These are phyloP conservation scores for Suillus ampliporus DNA, from an alignment of 768 basidiomycete species.

Conservation along the genomic window DNA sequence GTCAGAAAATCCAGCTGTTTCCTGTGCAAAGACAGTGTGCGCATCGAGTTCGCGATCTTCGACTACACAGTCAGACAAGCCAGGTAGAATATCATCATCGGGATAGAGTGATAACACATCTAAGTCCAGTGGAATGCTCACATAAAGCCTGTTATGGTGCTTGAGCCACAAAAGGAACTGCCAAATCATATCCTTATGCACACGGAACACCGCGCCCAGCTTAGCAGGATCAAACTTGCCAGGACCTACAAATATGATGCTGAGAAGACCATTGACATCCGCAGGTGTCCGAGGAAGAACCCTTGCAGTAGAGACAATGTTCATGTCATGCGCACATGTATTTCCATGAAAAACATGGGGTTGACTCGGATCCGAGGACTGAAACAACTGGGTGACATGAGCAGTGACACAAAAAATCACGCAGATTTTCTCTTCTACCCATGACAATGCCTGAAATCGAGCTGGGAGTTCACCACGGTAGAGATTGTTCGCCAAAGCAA, in stretches of 20 bases:
- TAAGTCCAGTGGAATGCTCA: background rate
- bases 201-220: background rate
- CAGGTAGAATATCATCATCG: conserved; percentile 2
- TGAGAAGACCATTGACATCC: conserved; percentile 32
- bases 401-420: conserved; percentile 32
- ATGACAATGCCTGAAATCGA: conserved; percentile 20
- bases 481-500: background rate
- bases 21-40: conserved; percentile 23
- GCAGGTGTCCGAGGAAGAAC: conserved; percentile 32
- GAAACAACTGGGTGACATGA: conserved; percentile 30
- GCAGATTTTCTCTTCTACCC: conserved; percentile 39
- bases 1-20: conserved; percentile 33
- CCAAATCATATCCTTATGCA: conserved; percentile 6
- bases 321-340: conserved; percentile 41
- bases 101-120: conserved; percentile 8
- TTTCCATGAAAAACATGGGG: conserved; percentile 38
- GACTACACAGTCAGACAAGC: conserved; percentile 16
- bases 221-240: conserved; percentile 16
- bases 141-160: conserved; percentile 9
- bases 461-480: background rate
- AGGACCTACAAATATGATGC: conserved; percentile 37
- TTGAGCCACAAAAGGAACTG: conserved; percentile 13
- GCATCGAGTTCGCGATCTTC: conserved; percentile 18
- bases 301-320: conserved; percentile 33
- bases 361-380: conserved; percentile 25